These are phyloP conservation scores for Colletotrichum chlorophyti DNA, from an alignment of 2,329 filamentous ascomycete species.

Conservation along the genomic window DNA sequence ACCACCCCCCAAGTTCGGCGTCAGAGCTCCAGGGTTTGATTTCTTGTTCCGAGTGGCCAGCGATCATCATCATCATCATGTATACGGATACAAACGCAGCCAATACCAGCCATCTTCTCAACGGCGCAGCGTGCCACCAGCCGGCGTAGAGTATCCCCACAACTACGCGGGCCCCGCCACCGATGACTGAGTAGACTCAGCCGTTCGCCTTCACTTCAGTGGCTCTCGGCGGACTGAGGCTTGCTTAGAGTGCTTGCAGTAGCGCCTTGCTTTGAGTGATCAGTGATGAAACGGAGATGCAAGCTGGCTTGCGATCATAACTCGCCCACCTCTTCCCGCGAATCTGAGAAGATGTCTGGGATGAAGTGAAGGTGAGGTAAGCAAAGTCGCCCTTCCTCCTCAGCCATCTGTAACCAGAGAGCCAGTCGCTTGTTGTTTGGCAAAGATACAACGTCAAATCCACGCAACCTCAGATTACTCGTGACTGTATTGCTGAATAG, in stretches of 20 bases:
- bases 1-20: background rate
- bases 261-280: conserved; percentile 2
- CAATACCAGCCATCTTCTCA: background rate
- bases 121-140: background rate
- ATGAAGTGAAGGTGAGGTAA: too few relatives aligned
- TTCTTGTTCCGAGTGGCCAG: background rate
- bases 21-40: background rate
- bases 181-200: conserved; percentile 8
- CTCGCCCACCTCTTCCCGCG: background rate
- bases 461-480: too few relatives aligned
- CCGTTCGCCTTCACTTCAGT: conserved; percentile 12
- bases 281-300: conserved; percentile 7
- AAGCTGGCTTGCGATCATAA: too few relatives aligned
- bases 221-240: background rate
- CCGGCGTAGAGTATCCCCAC: background rate
- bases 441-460: too few relatives aligned
- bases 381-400: too few relatives aligned
- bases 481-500: background rate
- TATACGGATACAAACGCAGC: background rate
- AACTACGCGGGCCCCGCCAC: background rate
- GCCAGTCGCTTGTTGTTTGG: too few relatives aligned
- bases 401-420: too few relatives aligned
- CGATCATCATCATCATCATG: background rate
- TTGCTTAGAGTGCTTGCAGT: conserved; percentile 27
- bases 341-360: background rate